Base-by-base conservation (phyloP, 768 basidiomycete species). In the Cystofilobasidium capitatum region DNA sequence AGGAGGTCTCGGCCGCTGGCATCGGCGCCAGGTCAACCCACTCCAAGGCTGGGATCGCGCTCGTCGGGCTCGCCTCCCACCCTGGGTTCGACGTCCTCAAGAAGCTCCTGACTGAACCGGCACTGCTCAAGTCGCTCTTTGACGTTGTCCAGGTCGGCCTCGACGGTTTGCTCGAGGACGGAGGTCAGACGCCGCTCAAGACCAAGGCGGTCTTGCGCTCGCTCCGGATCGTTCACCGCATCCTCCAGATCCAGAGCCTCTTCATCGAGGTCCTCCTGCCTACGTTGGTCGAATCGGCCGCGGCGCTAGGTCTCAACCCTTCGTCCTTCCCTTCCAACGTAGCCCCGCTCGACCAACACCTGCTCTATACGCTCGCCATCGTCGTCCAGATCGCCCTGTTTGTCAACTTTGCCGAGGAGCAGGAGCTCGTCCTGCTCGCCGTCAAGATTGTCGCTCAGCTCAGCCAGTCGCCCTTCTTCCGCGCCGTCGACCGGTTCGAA, bases 181-280 rank as follows among this genome's bases (percentile, higher is more conserved):
- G 74, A 7, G 69, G 69, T 12, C 70, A 72, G 82, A 89, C 75
- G 82, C 68, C 85, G 0, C 85, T 81, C 74, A 89, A 89, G 79
- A 81, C 82, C 39, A 82, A 81, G 57, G 88, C 88, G 4, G 87
- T 96, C 70, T 79, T 86, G 24, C 87, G 91, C 17, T 83, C 89
- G 9, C 80, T 98, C 40, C 81, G 92, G 62, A 89, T 94, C 70
- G 81, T 90, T 20, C 83, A 85, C 69, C 86, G 91, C 0, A 82
- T 88, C 0, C 79, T 97, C 66, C 88, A 91, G 70, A 82, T 91
- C 33, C 92, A 98, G 74, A 86, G 88, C 59, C 82, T 91, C 64
- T 96, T 93, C 80, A 81, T 92, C 47, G 91, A 97, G 64, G 85
- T 92, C 29, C 83, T 94, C 58, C 79, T 94, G 3, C 90, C 91